Base-by-base conservation (phyloP, 1,139 yeast genomes). In the Komagataea norvegica region DNA sequence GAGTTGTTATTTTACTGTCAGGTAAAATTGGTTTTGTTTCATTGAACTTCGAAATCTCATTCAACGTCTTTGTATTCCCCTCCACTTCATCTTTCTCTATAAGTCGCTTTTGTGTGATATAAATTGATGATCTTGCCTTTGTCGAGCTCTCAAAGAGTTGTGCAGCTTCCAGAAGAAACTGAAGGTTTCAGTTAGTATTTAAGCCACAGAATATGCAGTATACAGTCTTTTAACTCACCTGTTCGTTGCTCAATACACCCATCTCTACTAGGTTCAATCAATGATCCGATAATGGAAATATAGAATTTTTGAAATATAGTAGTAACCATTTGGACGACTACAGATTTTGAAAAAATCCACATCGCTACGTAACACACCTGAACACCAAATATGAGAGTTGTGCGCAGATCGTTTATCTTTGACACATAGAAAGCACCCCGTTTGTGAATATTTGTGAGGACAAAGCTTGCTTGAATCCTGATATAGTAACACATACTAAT, bases 11-110 rank as follows among this genome's bases (percentile, higher is more conserved):
- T 48, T 31, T 39, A 8, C 50, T 42, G 11, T 35, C 39, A 33
- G 88, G 85, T 25, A 93, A 87, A 52, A 70, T 85, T 35, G 96
- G 53, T 16, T 19, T 36, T 1, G 36, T 30, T 0, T 33, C 31
- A 3, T 37, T 33, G 38, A 52, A 53, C 27, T 45, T 37, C 16
- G 57, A 47, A 14, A 51, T 40, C 35, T 52, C 46, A 21, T 44
- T 44, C 28, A 26, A 17, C 6, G 27, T 9, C 7, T 46, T 44
- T 24, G 50, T 51, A 14, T 42, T 36, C 3, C 55, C 55, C 14
- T 45, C 41, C 10, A 52, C 51, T 22, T 44, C 49, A 32, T 49
- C 54, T 33, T 27, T 43, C 18, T 35, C 51, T 40, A 41, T 47
- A 17, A 46, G 55, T 43, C 67, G 58, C 48, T 62, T 70, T 42